Evolutionary conservation across 2,329 filamentous ascomycete genomes (phyloP), one percentile per base, ranked within the genome.

Genomic region (Ploettnerulaceae sp.): DNA sequence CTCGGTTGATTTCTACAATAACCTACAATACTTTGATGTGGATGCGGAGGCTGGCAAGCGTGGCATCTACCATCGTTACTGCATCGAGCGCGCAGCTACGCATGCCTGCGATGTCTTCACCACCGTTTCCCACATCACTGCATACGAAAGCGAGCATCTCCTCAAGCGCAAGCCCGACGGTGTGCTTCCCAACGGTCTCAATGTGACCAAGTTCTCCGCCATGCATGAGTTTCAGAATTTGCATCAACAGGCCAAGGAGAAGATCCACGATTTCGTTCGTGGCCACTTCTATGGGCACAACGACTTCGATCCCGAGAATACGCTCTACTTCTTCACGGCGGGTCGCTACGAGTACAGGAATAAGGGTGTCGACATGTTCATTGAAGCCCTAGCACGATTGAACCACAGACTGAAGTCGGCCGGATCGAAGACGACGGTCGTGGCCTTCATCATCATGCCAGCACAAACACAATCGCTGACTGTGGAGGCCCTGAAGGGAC

Each of bases 311-410:
- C 82, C 89, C 11, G 90, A 97, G 51, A 95, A 97, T 68, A 98
- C 93, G 0, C 78, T 98, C 26, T 98, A 96, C 70, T 85, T 97
- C 70, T 98, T 98, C 74, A 98, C 90, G 3, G 86, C 93, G 5
- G 93, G 93, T 50, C 86, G 93, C 53, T 98, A 98, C 64, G 93
- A 98, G 68, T 98, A 91, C 76, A 77, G 93, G 55, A 98, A 98
- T 65, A 98, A 98, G 71, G 93, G 93, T 63, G 91, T 96, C 7
- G 93, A 98, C 68, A 97, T 98, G 93, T 98, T 97, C 68, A 95
- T 98, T 58, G 93, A 98, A 69, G 93, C 90, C 3, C 73, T 98
- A 53, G 93, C 93, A 21, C 86, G 93, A 33, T 72, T 98, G 61
- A 98, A 98, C 70, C 90, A 97, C 72, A 81, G 86, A 29, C 80